Evolutionary conservation across 2,329 filamentous ascomycete species (phyloP).

Genomic region (Camillea tinctor): DNA sequence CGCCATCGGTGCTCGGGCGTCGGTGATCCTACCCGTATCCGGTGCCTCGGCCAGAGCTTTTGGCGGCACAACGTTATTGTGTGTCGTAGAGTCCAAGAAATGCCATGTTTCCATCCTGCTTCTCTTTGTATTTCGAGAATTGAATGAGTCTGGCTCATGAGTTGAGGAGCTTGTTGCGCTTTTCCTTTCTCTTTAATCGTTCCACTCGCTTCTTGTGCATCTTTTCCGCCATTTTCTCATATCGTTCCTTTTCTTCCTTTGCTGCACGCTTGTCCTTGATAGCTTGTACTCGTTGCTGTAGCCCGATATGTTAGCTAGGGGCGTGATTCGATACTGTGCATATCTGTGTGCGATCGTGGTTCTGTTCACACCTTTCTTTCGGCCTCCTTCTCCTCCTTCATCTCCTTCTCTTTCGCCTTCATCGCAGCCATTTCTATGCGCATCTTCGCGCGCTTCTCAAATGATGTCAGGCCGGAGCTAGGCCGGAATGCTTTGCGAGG

Average conservation of each 20-base stretch:
- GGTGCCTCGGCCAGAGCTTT: neutral
- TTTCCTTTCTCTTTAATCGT: constrained; percentile 89
- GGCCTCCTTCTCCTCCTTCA: constrained; percentile 95
- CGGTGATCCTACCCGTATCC: neutral
- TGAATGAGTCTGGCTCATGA: constrained; percentile 44
- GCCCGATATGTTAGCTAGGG: constrained; percentile 7
- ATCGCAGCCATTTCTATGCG: constrained; percentile 70
- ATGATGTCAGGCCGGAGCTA: constrained; percentile 72
- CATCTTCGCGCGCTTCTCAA: constrained; percentile 70
- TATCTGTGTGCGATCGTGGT: neutral
- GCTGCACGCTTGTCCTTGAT: constrained; percentile 83
- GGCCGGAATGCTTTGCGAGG: constrained; percentile 84
- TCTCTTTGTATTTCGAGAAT: neutral
- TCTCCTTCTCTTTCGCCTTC: constrained; percentile 91
- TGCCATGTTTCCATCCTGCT: neutral
- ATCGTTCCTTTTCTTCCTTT: constrained; percentile 91
- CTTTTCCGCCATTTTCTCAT: constrained; percentile 91
- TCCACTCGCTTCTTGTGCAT: constrained; percentile 97
- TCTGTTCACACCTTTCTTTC: constrained; percentile 65
- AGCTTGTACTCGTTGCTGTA: constrained; percentile 69
- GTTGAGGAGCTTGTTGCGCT: constrained; percentile 83
- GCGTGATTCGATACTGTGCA: neutral
- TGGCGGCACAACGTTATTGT: constrained; percentile 5
- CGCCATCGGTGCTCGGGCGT: neutral
- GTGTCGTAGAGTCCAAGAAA: neutral